Percentiles rank a stretch among this genome's conserved stretches.
phyloP scores from a whole-genome alignment of 192 early-diverging fungal species.

The Geranomyces variabilis region DNA sequence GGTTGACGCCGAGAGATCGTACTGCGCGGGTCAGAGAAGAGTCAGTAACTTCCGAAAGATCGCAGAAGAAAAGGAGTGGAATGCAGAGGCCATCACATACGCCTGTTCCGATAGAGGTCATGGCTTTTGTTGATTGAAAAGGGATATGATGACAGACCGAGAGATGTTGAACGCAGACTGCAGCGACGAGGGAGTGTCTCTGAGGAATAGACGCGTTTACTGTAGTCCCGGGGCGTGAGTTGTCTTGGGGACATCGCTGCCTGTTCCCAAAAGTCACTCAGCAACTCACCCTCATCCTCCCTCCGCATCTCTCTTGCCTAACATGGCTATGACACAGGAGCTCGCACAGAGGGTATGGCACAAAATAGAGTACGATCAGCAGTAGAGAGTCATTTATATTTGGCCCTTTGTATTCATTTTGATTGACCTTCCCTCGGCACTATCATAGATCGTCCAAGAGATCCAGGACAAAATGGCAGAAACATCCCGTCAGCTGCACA shows the following conservation, averaged over 20 bases:
- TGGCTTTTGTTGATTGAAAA: constrained; percentile 35
- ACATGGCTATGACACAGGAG: constrained; percentile 29
- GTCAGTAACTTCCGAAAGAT: not conserved
- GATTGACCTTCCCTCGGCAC: not conserved
- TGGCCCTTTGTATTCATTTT: constrained; percentile 9
- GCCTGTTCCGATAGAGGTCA: constrained; percentile 92
- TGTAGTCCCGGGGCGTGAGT: too few relatives aligned
- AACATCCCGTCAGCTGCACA: constrained; percentile 61
- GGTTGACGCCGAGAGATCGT: constrained; percentile 96
- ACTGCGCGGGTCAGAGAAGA: constrained; percentile 45
- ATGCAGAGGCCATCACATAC: constrained; percentile 51
- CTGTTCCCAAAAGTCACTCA: too few relatives aligned
- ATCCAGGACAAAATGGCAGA: constrained; percentile 68
- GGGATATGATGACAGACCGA: not conserved
- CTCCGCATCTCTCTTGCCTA: not conserved
- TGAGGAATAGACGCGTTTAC: not conserved
- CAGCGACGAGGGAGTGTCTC: too few relatives aligned
- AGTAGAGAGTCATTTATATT: too few relatives aligned
- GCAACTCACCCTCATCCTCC: too few relatives aligned
- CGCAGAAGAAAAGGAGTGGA: not conserved
- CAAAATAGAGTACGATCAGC: too few relatives aligned
- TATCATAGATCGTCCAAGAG: constrained; percentile 48
- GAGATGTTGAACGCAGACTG: too few relatives aligned
- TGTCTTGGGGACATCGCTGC: too few relatives aligned
- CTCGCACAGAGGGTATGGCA: constrained; percentile 33